Percentiles rank a stretch among this genome's conserved stretches.
Evolutionary conservation across 108 stramenopile genomes (phyloP).

Genomic region (Skeletonema menzelii): DNA sequence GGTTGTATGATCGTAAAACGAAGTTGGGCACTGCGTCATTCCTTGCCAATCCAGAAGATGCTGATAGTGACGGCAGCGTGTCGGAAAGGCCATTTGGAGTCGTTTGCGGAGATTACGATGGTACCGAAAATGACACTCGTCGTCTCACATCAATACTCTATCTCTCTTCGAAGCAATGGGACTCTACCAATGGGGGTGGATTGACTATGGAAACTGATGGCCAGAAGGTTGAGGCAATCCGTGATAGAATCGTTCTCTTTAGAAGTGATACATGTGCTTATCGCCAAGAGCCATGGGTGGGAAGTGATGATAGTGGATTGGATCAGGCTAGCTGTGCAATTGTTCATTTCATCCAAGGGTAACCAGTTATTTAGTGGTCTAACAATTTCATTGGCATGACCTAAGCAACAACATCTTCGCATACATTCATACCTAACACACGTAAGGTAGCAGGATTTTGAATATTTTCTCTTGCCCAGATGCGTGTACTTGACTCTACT

Average conservation of each 20-base stretch:
- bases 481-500: too few relatives aligned
- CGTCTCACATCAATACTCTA: slow-evolving; percentile 31
- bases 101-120: slow-evolving; percentile 31
- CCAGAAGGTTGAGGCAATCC: slow-evolving; percentile 14
- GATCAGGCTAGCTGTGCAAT: slow-evolving; percentile 28
- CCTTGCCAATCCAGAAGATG: not conserved
- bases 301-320: slow-evolving; percentile 19
- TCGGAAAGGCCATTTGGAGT: slow-evolving; percentile 32
- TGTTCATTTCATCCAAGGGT: slow-evolving; percentile 42
- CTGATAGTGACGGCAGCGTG: not conserved
- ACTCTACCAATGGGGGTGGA: slow-evolving; percentile 31
- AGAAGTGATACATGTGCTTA: slow-evolving; percentile 36
- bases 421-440: too few relatives aligned
- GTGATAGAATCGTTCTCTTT: slow-evolving; percentile 33
- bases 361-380: not conserved
- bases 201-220: slow-evolving; percentile 30
- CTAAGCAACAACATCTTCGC: too few relatives aligned
- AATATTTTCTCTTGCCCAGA: too few relatives aligned
- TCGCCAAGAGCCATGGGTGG: slow-evolving; percentile 42
- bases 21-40: slow-evolving; percentile 15
- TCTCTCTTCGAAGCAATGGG: slow-evolving; percentile 38
- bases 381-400: not conserved
- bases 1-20: slow-evolving; percentile 42
- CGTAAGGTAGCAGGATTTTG: too few relatives aligned
- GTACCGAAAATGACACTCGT: slow-evolving; percentile 19